Conservation (phyloP, 1,139 yeast genomes). For the Torulaspora globosa region DNA sequence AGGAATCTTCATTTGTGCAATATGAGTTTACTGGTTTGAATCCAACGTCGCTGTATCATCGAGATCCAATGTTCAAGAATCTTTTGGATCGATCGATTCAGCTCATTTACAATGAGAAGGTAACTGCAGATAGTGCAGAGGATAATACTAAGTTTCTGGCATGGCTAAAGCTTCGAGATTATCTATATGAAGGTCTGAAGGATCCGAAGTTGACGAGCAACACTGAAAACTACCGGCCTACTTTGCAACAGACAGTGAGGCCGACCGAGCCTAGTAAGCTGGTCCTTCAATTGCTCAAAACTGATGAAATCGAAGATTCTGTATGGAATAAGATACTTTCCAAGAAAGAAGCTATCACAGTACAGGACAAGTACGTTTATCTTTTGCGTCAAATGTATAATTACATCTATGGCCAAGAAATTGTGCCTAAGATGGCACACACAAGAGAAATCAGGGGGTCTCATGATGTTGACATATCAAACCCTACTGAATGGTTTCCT, state of each 20-base stretch:
- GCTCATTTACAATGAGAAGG: constrained; percentile 20
- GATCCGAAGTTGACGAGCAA: constrained; percentile 9
- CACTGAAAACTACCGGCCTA: constrained; percentile 9
- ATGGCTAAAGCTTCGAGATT: constrained; percentile 28
- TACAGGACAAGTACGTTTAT: constrained; percentile 19
- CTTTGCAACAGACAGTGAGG: constrained; percentile 17
- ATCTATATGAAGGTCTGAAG: constrained; percentile 23
- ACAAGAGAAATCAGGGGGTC: constrained; percentile 18
- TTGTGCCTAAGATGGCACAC: constrained; percentile 22
- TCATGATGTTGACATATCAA: constrained; percentile 45
- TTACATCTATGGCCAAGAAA: constrained; percentile 27
- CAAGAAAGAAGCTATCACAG: constrained; percentile 5
- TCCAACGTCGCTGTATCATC: constrained; percentile 14
- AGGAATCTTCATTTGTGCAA: background rate
- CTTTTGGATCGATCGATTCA: constrained; percentile 19
- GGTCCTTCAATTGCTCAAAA: constrained; percentile 18
- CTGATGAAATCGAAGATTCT: constrained; percentile 12
- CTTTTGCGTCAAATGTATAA: constrained; percentile 21
- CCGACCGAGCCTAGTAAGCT: constrained; percentile 20
- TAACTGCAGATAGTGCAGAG: constrained; percentile 13
- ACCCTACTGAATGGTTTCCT: constrained; percentile 88
- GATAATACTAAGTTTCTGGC: constrained; percentile 15
- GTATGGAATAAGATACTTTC: constrained; percentile 17
- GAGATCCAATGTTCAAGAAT: constrained; percentile 15
- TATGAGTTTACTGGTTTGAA: constrained; percentile 11